Base-by-base conservation (phyloP, 2,329 filamentous ascomycete species). In the Pseudocercospora eumusae region DNA sequence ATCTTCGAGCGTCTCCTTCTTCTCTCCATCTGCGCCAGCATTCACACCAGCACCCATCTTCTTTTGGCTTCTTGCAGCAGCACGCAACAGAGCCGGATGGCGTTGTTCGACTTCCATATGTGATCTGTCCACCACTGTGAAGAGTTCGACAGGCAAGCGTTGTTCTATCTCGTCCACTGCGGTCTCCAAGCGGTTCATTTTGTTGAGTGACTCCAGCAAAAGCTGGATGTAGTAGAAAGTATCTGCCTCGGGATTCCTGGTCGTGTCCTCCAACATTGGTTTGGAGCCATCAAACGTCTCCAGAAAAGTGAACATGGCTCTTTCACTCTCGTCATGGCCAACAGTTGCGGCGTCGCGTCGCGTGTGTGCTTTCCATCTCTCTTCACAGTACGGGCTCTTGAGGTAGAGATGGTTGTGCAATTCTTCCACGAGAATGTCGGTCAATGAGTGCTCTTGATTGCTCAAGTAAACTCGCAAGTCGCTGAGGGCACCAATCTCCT, bases 371-470 rank as follows among this genome's bases (percentile, higher is more conserved):
- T 96, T 96, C 95, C 95, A 99, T 68, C 95, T 84, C 74, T 96
- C 92, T 74, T 96, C 92, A 73, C 93, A 98, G 74, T 99, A 99
- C 0, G 93, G 95, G 3, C 93, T 98, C 75, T 98, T 98, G 42
- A 99, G 86, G 74, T 99, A 99, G 3, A 99, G 83, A 77, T 99
- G 95, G 74, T 96, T 95, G 74, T 99, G 95, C 33, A 99, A 82
- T 76, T 99, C 95, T 75, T 99, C 95, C n/a, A 98, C 88, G 60
- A 99, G 76, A 57, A 98, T 98, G 73, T 99, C 95, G 72, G 93
- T 93, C 66, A 99, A 79, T 0, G 91, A 88, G 27, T 89, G 90
- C 78, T 99, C 95, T 74, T 99, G 96, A 73, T 96, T 98, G 62
- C 88, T 88, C 61, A 99, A 86, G 72, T 98, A 98, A 70, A 87